Evolutionary conservation across 2,329 filamentous ascomycete species (phyloP).

Genomic region (Calonectria pauciramosa): DNA sequence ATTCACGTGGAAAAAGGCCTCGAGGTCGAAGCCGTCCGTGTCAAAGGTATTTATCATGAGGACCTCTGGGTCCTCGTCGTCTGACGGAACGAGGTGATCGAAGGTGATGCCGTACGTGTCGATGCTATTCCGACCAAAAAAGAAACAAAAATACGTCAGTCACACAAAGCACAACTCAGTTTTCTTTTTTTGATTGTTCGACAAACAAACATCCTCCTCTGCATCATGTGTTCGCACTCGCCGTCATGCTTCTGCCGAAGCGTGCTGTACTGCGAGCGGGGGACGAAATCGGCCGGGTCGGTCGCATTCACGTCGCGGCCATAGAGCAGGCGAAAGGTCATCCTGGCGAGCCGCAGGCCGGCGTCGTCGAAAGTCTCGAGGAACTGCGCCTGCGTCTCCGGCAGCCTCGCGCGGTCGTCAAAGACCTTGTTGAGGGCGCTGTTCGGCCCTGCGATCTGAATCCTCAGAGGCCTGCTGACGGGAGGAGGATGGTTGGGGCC

Average conservation of each 20-base stretch:
- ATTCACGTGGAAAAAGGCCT: neutral
- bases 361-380: neutral
- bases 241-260: neutral
- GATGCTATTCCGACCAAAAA: neutral
- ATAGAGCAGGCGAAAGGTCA: neutral
- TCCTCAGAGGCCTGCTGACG: neutral
- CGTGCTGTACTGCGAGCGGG: neutral
- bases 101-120: neutral
- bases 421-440: neutral
- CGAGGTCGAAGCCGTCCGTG: neutral
- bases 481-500: neutral
- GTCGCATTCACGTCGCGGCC: neutral
- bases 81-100: neutral
- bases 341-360: neutral
- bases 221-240: neutral
- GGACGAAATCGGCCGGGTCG: constrained; percentile 2
- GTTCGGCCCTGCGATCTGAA: constrained; percentile 1
- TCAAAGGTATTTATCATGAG: constrained; percentile 10
- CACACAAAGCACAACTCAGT: neutral
- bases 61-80: constrained; percentile 1
- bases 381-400: neutral
- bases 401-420: neutral
- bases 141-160: neutral
- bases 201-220: neutral
- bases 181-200: neutral